phyloP scores from a whole-genome alignment of 2,329 filamentous ascomycete species.

The Albophoma yamanashiensis region DNA sequence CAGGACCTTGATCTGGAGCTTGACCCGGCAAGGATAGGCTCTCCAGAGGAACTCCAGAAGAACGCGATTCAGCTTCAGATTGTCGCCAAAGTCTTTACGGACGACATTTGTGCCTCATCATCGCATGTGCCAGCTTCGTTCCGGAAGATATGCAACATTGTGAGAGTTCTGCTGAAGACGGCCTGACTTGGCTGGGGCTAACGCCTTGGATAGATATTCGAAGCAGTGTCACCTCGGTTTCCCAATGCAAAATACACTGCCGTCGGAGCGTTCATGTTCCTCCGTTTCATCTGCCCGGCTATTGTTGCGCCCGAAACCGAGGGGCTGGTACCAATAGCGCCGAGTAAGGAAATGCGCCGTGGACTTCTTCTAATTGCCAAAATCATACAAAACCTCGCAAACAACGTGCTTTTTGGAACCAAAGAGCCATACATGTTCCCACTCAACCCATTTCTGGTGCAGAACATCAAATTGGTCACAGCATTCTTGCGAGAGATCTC shows the following conservation, averaged over 20 bases:
- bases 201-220: slow-evolving; percentile 36
- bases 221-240: slow-evolving; percentile 52
- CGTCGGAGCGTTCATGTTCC: slow-evolving; percentile 60
- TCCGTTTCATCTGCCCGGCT: slow-evolving; percentile 62
- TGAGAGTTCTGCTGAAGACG: slow-evolving; percentile 22
- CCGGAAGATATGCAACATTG: slow-evolving; percentile 56
- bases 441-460: slow-evolving; percentile 55
- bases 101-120: slow-evolving; percentile 56
- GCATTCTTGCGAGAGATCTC: slow-evolving; percentile 59
- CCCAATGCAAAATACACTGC: slow-evolving; percentile 63
- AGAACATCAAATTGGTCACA: slow-evolving; percentile 58
- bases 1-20: slow-evolving; percentile 59
- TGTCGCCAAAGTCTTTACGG: slow-evolving; percentile 61
- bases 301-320: slow-evolving; percentile 61
- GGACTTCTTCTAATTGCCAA: slow-evolving; percentile 60
- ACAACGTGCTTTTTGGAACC: slow-evolving; percentile 60
- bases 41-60: slow-evolving; percentile 52
- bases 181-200: not conserved
- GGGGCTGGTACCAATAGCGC: slow-evolving; percentile 48
- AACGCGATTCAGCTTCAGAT: slow-evolving; percentile 56
- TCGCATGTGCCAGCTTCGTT: slow-evolving; percentile 52
- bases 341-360: slow-evolving; percentile 59
- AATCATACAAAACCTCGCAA: slow-evolving; percentile 60
- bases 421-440: slow-evolving; percentile 67
- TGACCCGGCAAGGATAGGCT: slow-evolving; percentile 50